Evolutionary conservation across 805 yeast species (phyloP).

Genomic region (Candida takata): DNA sequence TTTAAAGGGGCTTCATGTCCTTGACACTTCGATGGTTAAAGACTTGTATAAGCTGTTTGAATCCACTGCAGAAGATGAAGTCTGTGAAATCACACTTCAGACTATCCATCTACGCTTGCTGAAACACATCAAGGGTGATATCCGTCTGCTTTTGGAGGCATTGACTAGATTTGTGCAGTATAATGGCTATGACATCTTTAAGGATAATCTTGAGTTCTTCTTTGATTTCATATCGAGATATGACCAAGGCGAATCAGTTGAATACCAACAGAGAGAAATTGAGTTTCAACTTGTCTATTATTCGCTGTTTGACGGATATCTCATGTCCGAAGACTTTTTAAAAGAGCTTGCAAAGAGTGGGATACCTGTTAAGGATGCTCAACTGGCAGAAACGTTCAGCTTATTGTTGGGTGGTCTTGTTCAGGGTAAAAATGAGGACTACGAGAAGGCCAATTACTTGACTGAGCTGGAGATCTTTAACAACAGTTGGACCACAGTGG

Average conservation of each 20-base stretch:
- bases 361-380: conserved; percentile 3
- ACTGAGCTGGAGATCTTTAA: conserved; percentile 21
- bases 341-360: conserved; percentile 24
- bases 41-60: conserved; percentile 30
- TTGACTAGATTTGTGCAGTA: conserved; percentile 17
- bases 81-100: conserved; percentile 45
- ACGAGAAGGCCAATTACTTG: conserved; percentile 17
- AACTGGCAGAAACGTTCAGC: conserved; percentile 14
- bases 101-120: conserved; percentile 43
- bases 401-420: conserved; percentile 23
- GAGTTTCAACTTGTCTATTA: conserved; percentile 22
- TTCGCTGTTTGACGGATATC: conserved; percentile 19
- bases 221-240: conserved; percentile 27
- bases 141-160: conserved; percentile 15
- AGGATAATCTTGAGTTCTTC: conserved; percentile 33
- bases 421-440: conserved; percentile 11
- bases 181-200: conserved; percentile 28
- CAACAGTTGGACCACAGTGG: conserved; percentile 23
- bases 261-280: conserved; percentile 3
- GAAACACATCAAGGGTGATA: conserved; percentile 29
- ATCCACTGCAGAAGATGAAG: conserved; percentile 40
- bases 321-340: conserved; percentile 17
- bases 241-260: conserved; percentile 9
- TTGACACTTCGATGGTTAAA: conserved; percentile 23
- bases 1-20: conserved; percentile 25